Evolutionary conservation across 257 asterid genomes (phyloP), one percentile per base, ranked within the genome.

Genomic region (Salvia miltiorrhiza): DNA sequence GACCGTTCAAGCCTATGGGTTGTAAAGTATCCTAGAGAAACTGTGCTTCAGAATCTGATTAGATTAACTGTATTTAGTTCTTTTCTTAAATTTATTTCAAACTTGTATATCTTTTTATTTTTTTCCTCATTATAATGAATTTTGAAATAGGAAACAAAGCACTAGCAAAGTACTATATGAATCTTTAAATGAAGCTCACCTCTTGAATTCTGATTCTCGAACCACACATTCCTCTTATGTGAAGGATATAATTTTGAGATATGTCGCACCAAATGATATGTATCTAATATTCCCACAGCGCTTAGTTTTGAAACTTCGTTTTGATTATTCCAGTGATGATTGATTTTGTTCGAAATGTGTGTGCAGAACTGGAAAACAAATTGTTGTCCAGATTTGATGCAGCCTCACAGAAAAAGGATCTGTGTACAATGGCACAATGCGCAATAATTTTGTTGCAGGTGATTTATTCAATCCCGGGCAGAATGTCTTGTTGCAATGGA

Each of bases 391-490:
- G 62, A 61, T 71, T 71, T 49, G 76, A 71, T 61, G 70, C 56
- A 37, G 76, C 76, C 35, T 61, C 76, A 2, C 76, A 71, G 70
- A 71, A 49, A 71, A 61, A 56, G 55, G 69, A 71, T 57, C 39
- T 71, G 35, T 26, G 24, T 8, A 17, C 63, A 61, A 71, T 71
- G 76, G 76, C 76, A 16, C 64, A 71, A 11, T 71, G 76, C 3
- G 76, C 76, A 35, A 71, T 61, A 40, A 71, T 71, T 37, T 71
- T 71, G 70, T 49, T 66, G 59, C 76, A 71, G 76, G 76, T 62
- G 67, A 37, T 61, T 61, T 49, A 10, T 49, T 49, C 39, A 11
- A 59, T 45, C 9, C 14, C 61, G 32, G 49, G 44, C 60, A 30
- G 32, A 33, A 58, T 32, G 40, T 59, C 52, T 59, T 32, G 50